Base-by-base conservation (phyloP, 2,329 filamentous ascomycete genomes). In the Trichoderma sp. region DNA sequence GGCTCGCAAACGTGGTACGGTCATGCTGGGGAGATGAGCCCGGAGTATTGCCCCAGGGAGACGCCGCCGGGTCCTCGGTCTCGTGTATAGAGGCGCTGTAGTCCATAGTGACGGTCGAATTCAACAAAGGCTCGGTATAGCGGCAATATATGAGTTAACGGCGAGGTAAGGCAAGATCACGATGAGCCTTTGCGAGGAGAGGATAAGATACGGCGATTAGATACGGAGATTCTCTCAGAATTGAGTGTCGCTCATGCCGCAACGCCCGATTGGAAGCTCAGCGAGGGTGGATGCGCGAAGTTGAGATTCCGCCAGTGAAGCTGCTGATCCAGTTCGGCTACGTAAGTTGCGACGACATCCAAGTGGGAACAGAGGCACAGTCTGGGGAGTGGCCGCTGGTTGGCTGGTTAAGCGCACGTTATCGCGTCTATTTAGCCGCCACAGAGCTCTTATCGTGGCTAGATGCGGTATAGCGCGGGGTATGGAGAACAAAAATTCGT, bases 21-120 rank as follows among this genome's bases (percentile, higher is more conserved):
- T 83, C 83, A 74, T 83, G 83, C 72, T 82, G 81, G 34, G 87
- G 86, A 24, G 87, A 87, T 18, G 84, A 82, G 28, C 82, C 81
- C 6, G 87, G 87, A 70, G 86, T 87, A 71, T 83, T 85, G 15
- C 86, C 87, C 87, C 88, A 89, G 2, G 88, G 87, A 36, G 87
- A 89, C 73, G 82, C 83, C 60, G 81, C 82, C 21, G 85, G 83
- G 74, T 89, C 84, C 60, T 89, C 88, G 66, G 82, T 81, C 75
- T 89, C 87, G 77, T 84, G 77, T 76, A 89, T 86, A 15, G 87
- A 85, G 74, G 86, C 80, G 79, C 85, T 86, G 80, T 89, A 90
- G 81, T 90, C 88, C 88, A 90, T 90, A 74, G 78, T 77, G 74
- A 56, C 63, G n/a, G 34, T 36, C 21, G 47, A 71, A 71, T 58